Evolutionary conservation across 345 rosid genomes (phyloP).

Genomic region (Syzygium jambos): DNA sequence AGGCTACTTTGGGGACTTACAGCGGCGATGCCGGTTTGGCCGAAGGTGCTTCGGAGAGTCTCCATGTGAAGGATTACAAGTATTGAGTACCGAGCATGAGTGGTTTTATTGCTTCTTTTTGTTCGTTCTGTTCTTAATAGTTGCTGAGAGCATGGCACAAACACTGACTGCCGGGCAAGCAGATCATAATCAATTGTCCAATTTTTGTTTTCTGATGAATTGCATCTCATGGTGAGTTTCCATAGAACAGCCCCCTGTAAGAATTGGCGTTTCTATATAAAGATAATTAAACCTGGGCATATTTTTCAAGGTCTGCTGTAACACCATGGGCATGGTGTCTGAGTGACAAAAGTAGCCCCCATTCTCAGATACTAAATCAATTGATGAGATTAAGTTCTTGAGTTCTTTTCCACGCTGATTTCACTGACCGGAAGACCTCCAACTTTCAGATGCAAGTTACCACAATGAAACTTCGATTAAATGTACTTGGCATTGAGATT

Average conservation of each 20-base stretch:
- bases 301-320: background rate
- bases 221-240: background rate
- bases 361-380: background rate
- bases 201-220: background rate
- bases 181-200: background rate
- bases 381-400: background rate
- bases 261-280: background rate
- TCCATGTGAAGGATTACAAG: constrained; percentile 17
- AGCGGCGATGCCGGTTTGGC: background rate
- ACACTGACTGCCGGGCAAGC: background rate
- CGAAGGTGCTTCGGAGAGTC: constrained; percentile 20
- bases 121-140: background rate
- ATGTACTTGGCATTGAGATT: background rate
- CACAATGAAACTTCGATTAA: background rate
- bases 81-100: background rate
- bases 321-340: background rate
- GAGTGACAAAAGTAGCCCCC: background rate
- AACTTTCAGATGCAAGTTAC: background rate
- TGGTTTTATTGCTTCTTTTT: background rate
- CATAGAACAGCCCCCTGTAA: background rate
- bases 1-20: constrained; percentile 13
- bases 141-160: background rate
- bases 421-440: background rate
- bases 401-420: background rate
- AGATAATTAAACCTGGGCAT: background rate